Evolutionary conservation across 1,284 basidiomycete species (phyloP), one percentile per base, ranked within the genome.

Genomic region (Pascua sp.): DNA sequence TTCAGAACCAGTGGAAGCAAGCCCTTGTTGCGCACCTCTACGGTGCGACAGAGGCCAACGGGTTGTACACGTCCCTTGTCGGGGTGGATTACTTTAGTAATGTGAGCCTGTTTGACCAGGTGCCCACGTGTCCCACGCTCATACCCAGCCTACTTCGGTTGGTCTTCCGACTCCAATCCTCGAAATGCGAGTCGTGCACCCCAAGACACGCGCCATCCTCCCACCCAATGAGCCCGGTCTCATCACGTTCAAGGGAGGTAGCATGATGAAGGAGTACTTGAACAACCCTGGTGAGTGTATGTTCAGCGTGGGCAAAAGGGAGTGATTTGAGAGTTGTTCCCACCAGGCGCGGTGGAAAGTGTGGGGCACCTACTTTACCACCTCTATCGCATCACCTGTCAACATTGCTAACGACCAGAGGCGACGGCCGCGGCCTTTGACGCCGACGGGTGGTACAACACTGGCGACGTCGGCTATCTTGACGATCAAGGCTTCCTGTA

Each of bases 31-130:
- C 24, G 3, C 68, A 69, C 47, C 69, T 69, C 9, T 74, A 70
- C 47, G 73, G 73, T 11, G 56, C 72, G 65, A 72, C 71, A 0
- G 73, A 75, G 62, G 72, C 73, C 8, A 75, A 71, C 43, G 65
- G 67, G 3, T 67, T 67, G 56, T 62, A 69, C n/a, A 69, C 67
- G 24, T 64, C 66, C 0, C 57, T 73, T 16, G 66, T 61, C 11
- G 73, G 73, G 1, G 32, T 24, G 18, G 73, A 75, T 46, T 75
- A 75, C 53, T 32, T 70, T 11, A 51, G 58, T 24, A 57, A 65
- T 37, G 49, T 32, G 24, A 32, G 24, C 45, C 16, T 7, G 7
- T 32, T 32, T 32, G 3, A 32, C 7, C 24, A 3, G 24, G 24
- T 7, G 24, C 24, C 24, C 24, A 3, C 3, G 24, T 7, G 24